Evolutionary conservation across 176 grass and related monocot genomes (phyloP), one percentile per base, ranked within the genome.

Genomic region (Musa beccarii): DNA sequence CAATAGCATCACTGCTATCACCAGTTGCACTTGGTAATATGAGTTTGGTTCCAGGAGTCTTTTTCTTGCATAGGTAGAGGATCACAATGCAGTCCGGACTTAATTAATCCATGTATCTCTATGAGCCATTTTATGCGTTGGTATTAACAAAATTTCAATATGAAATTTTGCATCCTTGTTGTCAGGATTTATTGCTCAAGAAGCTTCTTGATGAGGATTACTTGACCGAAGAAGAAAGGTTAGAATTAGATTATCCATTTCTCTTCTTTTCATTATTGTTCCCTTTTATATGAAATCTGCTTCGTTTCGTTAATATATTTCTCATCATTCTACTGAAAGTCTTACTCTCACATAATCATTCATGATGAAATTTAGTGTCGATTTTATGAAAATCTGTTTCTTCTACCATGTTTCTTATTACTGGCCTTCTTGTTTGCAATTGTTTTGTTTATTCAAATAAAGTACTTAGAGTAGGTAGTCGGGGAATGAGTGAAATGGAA

Each of bases 161-260:
- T 29, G 57, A 28, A 20, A 49, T 83, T 34, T 50, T 28, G 29
- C 2, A 43, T 73, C 9, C 34, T 84, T 78, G 0, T 59, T 64
- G 85, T 85, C 69, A 98, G 94, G 94, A 98, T 72, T 82, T 98
- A 62, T 80, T 98, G 65, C 84, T 98, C 75, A 93, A 93, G 81
- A 98, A 93, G 73, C 90, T 98, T 85, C 82, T 93, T 25, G 84
- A 84, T 75, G 94, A 98, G 51, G 84, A 98, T 70, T 98, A 91
- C 82, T 74, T 98, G 73, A 89, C 84, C 51, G 71, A 91, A 61
- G 94, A 98, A 87, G 94, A 98, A 98, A 98, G 94, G 94, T 98
- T 74, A 82, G 78, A 24, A 57, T 56, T 13, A 63, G 13, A 43
- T 43, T 34, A 21, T 24, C 17, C 15, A 68, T 62, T 62, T 17